Conservation (phyloP, 2,329 filamentous ascomycete species). For the Myriosclerotinia scirpicola region DNA sequence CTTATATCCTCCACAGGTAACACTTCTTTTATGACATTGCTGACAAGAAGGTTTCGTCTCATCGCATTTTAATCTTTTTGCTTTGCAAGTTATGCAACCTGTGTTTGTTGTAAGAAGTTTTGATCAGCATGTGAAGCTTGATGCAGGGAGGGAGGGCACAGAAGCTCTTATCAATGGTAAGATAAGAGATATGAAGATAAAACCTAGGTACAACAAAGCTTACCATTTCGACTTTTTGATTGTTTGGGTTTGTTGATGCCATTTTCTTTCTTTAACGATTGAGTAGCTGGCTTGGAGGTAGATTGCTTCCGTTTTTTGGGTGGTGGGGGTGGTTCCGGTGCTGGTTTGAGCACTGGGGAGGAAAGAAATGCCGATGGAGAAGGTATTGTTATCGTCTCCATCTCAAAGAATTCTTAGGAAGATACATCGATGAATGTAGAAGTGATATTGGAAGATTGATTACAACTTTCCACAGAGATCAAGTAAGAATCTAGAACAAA, state of each 20-base stretch:
- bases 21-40: conserved; percentile 64
- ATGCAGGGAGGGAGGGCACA: conserved; percentile 14
- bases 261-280: conserved; percentile 38
- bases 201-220: conserved; percentile 38
- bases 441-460: conserved; percentile 13
- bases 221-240: conserved; percentile 75
- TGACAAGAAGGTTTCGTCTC: conserved; percentile 68
- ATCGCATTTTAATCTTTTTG: conserved; percentile 72
- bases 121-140: conserved; percentile 24
- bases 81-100: conserved; percentile 74
- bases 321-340: conserved; percentile 35
- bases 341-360: conserved; percentile 41
- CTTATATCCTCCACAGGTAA: conserved; percentile 69
- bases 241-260: conserved; percentile 63
- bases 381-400: conserved; percentile 61
- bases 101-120: conserved; percentile 29
- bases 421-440: conserved; percentile 30
- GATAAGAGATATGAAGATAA: conserved; percentile 31
- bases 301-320: conserved; percentile 34
- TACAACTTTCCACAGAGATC: neutral
- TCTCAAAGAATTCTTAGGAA: conserved; percentile 38
- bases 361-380: conserved; percentile 56
- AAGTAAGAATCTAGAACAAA: conserved; percentile 9
- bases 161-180: conserved; percentile 31
- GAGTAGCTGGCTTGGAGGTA: conserved; percentile 28